These are phyloP conservation scores for Pleurotus tuoliensis DNA, from an alignment of 768 basidiomycete genomes.

Conservation along the genomic window DNA sequence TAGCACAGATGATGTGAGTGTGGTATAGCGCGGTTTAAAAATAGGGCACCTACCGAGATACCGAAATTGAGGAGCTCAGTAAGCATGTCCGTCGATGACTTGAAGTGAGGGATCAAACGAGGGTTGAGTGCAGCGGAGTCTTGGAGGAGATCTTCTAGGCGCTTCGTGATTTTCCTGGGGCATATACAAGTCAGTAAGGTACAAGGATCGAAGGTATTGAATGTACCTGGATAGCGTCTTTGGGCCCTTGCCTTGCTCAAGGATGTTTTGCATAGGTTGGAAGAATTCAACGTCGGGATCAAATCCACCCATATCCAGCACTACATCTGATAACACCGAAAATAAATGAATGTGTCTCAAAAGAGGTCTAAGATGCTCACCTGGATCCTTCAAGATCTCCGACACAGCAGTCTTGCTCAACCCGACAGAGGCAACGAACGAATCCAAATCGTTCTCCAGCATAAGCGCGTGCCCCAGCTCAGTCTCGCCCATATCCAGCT, in stretches of 20 bases:
- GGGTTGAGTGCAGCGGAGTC: constrained; percentile 70
- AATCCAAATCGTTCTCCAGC: constrained; percentile 90
- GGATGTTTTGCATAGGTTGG: constrained; percentile 73
- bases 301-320: constrained; percentile 68
- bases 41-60: constrained; percentile 59
- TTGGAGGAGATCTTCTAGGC: constrained; percentile 75
- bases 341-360: neutral
- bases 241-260: constrained; percentile 78
- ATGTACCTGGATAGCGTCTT: constrained; percentile 73
- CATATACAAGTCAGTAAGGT: constrained; percentile 1
- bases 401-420: constrained; percentile 83
- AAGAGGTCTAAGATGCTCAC: constrained; percentile 30
- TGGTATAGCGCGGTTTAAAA: neutral
- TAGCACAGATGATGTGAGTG: constrained; percentile 22
- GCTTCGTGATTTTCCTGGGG: constrained; percentile 79
- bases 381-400: constrained; percentile 72
- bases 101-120: constrained; percentile 68
- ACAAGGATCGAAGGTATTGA: constrained; percentile 16
- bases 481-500: constrained; percentile 78
- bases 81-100: constrained; percentile 65
- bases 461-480: constrained; percentile 79
- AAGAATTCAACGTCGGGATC: constrained; percentile 76
- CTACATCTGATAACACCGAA: constrained; percentile 50
- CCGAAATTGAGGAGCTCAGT: constrained; percentile 88
- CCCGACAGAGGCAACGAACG: constrained; percentile 88